These are phyloP conservation scores for Boletus huronensis DNA, from an alignment of 768 basidiomycete species.

Conservation along the genomic window DNA sequence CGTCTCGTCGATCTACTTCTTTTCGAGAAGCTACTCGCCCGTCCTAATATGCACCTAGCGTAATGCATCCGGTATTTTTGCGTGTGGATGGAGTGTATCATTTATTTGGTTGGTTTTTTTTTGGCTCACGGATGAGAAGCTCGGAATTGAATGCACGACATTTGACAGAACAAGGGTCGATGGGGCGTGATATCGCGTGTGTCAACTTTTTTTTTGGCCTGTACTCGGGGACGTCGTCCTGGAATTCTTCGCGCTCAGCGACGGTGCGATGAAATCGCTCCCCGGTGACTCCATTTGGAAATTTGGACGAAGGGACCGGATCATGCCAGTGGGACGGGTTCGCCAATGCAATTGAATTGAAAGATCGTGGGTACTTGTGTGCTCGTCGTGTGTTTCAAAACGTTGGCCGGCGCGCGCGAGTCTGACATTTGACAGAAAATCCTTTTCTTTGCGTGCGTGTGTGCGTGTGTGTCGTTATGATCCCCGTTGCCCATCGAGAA, in stretches of 20 bases:
- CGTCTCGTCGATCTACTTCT: neutral
- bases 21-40: neutral
- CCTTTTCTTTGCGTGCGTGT: no score
- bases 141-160: neutral
- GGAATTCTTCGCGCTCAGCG: neutral
- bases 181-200: neutral
- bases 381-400: no score
- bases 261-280: neutral
- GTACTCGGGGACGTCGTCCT: neutral
- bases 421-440: no score
- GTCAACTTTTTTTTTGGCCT: neutral
- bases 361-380: no score
- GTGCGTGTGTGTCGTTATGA: no score
- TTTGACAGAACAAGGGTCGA: neutral
- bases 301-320: neutral
- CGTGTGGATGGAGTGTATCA: neutral
- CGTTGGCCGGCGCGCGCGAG: no score
- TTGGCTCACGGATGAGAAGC: neutral
- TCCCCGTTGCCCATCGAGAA: no score
- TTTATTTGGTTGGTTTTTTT: no score
- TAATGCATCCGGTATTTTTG: slow-evolving; percentile 20
- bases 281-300: neutral
- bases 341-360: no score
- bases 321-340: neutral
- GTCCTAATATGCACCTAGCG: slow-evolving; percentile 29